Evolutionary conservation across 2,329 filamentous ascomycete genomes (phyloP).

Genomic region (Elsinoe fawcettii): DNA sequence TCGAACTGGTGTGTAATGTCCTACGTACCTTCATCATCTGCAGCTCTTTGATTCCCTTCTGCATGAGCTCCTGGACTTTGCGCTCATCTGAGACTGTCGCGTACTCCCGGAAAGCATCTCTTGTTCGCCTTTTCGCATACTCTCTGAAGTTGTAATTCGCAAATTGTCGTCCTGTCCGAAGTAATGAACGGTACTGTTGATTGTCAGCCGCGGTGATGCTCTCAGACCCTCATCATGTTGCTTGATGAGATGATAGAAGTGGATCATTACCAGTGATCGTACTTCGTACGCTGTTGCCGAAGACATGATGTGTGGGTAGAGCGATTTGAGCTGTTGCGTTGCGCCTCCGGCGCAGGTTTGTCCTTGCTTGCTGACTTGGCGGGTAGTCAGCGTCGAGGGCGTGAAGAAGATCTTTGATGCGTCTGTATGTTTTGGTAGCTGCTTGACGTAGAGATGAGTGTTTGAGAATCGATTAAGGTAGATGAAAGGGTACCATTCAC

Average conservation of each 20-base stretch:
- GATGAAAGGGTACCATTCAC: not conserved
- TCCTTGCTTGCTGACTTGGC: not conserved
- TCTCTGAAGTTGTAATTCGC: conserved; percentile 96
- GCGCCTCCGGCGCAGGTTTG: not conserved
- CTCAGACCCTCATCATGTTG: too few species aligned
- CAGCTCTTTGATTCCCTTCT: conserved; percentile 78
- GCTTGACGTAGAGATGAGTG: not conserved
- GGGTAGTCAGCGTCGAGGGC: too few species aligned
- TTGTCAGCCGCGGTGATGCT: conserved; percentile 7
- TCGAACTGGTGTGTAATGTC: not conserved
- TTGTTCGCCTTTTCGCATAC: conserved; percentile 84
- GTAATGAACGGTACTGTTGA: conserved; percentile 76
- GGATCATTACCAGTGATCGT: conserved; percentile 19
- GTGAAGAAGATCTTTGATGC: too few species aligned
- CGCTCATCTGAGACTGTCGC: conserved; percentile 63
- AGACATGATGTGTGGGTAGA: not conserved
- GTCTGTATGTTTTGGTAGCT: too few species aligned
- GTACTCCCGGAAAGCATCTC: conserved; percentile 83
- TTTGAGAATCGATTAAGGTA: not conserved
- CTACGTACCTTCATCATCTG: conserved; percentile 74
- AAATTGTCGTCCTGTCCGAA: conserved; percentile 81
- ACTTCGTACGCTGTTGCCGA: conserved; percentile 18
- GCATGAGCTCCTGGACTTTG: conserved; percentile 77
- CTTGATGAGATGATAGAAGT: too few species aligned
- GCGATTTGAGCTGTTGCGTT: not conserved